Percentiles rank a stretch among this genome's conserved stretches.
These are phyloP conservation scores for Candida golubevii DNA, from an alignment of 805 yeast species.

Conservation along the genomic window DNA sequence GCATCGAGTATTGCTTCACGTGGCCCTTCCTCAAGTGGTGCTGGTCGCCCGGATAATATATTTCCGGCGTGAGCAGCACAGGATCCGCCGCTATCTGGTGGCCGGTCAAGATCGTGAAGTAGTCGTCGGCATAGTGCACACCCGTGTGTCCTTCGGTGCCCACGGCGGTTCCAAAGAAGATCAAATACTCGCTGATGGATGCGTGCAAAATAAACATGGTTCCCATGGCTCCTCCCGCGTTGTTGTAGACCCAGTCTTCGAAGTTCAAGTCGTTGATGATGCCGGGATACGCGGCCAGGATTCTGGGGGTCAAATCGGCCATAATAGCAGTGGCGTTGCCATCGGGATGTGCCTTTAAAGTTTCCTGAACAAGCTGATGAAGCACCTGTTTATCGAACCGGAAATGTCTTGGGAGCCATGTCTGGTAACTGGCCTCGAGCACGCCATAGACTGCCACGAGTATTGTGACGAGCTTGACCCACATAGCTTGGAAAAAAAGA, in stretches of 20 bases:
- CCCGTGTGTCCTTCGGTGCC: constrained; percentile 98
- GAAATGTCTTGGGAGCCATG: constrained; percentile 69
- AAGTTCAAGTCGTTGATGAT: constrained; percentile 64
- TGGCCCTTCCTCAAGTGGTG: constrained; percentile 74
- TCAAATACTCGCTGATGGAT: constrained; percentile 86
- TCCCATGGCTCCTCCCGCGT: constrained; percentile 99
- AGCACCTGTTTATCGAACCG: constrained; percentile 65
- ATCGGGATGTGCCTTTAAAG: constrained; percentile 50
- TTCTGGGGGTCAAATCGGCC: constrained; percentile 49
- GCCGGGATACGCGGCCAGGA: constrained; percentile 59
- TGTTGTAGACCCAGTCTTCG: constrained; percentile 93
- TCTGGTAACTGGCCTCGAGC: constrained; percentile 41
- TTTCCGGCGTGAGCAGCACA: constrained; percentile 57
- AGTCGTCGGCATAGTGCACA: constrained; percentile 94
- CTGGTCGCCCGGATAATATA: constrained; percentile 82
- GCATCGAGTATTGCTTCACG: constrained; percentile 84
- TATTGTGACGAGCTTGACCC: constrained; percentile 16
- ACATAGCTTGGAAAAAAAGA: constrained; percentile 3
- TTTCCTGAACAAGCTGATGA: constrained; percentile 53
- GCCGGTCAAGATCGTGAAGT: constrained; percentile 85
- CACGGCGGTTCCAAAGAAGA: constrained; percentile 86
- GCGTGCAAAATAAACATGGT: constrained; percentile 94
- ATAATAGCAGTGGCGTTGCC: constrained; percentile 61
- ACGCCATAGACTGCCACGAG: constrained; percentile 27
- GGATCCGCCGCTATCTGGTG: constrained; percentile 71